These are phyloP conservation scores for Veloboletus limbatus DNA, from an alignment of 1,284 basidiomycete genomes.

Conservation along the genomic window DNA sequence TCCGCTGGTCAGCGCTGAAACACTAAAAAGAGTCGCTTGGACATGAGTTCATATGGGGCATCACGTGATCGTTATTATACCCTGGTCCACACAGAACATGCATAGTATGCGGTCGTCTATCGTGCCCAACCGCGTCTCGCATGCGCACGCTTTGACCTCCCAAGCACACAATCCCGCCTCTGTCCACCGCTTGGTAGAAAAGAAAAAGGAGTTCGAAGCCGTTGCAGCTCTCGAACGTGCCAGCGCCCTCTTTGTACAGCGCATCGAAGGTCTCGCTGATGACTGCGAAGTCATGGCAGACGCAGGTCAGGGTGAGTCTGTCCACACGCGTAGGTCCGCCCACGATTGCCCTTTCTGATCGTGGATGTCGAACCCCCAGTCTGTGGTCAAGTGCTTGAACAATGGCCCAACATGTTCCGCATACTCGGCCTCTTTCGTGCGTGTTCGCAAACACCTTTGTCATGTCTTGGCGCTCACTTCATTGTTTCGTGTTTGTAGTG, in stretches of 20 bases:
- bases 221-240: conserved; percentile 69
- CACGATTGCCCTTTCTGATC: not conserved
- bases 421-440: conserved; percentile 66
- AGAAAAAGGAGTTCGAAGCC: conserved; percentile 76
- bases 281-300: conserved; percentile 75
- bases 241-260: conserved; percentile 58
- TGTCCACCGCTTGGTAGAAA: conserved; percentile 58
- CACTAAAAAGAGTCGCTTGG: conserved; percentile 11
- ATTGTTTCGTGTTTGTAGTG: conserved; percentile 13
- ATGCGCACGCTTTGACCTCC: conserved; percentile 36
- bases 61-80: conserved; percentile 20
- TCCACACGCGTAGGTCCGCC: not conserved
- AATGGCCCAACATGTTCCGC: conserved; percentile 80
- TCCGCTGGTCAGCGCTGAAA: too few relatives aligned
- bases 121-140: conserved; percentile 49
- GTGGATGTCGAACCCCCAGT: conserved; percentile 41
- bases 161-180: conserved; percentile 48
- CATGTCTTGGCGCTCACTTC: not conserved
- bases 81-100: too few relatives aligned
- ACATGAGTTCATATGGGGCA: not conserved
- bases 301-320: conserved; percentile 57
- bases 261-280: conserved; percentile 64
- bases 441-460: conserved; percentile 25
- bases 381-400: conserved; percentile 71
- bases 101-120: conserved; percentile 60